Percentiles rank a stretch among this genome's conserved stretches.
These are phyloP conservation scores for Aureobasidium sp. DNA, from an alignment of 2,329 filamentous ascomycete species.

Conservation along the genomic window DNA sequence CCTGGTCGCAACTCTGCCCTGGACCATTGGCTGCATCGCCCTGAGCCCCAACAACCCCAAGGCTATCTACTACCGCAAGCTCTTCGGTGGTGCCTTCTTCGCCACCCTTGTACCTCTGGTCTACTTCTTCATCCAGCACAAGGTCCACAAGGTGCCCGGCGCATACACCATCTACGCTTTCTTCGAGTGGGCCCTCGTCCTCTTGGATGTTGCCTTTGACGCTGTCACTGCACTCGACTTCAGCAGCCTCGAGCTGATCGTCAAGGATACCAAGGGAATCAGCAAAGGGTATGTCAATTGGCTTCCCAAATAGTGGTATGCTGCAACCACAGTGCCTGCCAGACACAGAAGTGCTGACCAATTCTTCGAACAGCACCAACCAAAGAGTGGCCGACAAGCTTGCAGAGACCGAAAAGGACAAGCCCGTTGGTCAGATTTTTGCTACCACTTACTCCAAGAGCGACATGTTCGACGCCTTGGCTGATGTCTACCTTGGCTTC, in stretches of 20 bases:
- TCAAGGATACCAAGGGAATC: conserved; percentile 80
- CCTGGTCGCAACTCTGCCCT: conserved; percentile 84
- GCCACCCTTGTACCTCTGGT: conserved; percentile 81
- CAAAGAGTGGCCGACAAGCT: conserved; percentile 29
- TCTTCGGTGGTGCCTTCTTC: conserved; percentile 76
- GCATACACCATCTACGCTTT: conserved; percentile 97
- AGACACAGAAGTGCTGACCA: background rate
- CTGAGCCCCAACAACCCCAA: conserved; percentile 76
- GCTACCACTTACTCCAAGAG: conserved; percentile 63
- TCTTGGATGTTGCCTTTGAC: conserved; percentile 95
- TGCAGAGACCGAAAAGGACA: conserved; percentile 49
- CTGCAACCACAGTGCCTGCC: background rate
- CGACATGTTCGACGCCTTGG: conserved; percentile 69
- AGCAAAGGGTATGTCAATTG: conserved; percentile 98
- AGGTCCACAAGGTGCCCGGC: conserved; percentile 86
- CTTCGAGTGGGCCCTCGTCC: conserved; percentile 92
- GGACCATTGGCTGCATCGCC: conserved; percentile 84
- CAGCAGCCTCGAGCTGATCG: conserved; percentile 72
- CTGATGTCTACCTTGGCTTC: conserved; percentile 90
- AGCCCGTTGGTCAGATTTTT: conserved; percentile 63
- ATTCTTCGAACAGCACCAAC: conserved; percentile 35
- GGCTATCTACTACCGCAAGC: conserved; percentile 83
- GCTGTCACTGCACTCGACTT: conserved; percentile 92
- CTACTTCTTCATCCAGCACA: conserved; percentile 98
- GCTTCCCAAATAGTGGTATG: conserved; percentile 68